Conservation (phyloP, 1,284 basidiomycete genomes). For the Cutaneotrichosporon sp. region DNA sequence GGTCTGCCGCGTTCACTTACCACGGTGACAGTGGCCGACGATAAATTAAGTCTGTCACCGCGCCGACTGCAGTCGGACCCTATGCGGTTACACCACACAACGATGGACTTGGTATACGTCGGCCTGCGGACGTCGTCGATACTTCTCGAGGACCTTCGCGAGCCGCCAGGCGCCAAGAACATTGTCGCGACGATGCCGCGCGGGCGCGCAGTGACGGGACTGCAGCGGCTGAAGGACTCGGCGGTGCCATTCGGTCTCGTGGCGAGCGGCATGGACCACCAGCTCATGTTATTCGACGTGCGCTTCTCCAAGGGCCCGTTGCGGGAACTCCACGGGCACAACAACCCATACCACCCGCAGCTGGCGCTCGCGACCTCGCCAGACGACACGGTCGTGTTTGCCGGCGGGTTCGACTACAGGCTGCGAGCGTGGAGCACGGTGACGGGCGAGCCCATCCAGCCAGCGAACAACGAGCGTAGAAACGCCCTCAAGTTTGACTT, state of each 20-base stretch:
- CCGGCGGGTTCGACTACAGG: constrained; percentile 32
- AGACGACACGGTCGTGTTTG: constrained; percentile 31
- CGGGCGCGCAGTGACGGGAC: constrained; percentile 33
- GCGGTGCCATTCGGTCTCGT: constrained; percentile 41
- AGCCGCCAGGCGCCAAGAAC: constrained; percentile 2
- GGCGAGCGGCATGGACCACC: constrained; percentile 31
- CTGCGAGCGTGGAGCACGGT: constrained; percentile 32
- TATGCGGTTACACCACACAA: constrained; percentile 28
- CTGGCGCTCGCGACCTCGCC: constrained; percentile 32
- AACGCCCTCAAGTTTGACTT: constrained; percentile 4
- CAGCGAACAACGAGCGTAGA: neutral
- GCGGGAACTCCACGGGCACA: constrained; percentile 26
- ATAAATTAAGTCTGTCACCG: constrained; percentile 6
- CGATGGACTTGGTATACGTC: constrained; percentile 26
- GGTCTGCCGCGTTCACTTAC: constrained; percentile 15
- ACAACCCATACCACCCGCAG: constrained; percentile 29
- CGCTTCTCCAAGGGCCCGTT: constrained; percentile 28
- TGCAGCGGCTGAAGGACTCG: constrained; percentile 33
- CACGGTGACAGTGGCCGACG: constrained; percentile 16
- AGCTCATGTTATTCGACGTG: constrained; percentile 39
- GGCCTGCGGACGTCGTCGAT: constrained; percentile 26
- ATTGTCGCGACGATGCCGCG: constrained; percentile 15
- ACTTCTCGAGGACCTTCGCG: constrained; percentile 30
- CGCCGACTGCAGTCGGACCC: constrained; percentile 30
- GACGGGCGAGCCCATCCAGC: constrained; percentile 21